phyloP scores from a whole-genome alignment of 2,329 filamentous ascomycete species.

The Xylariaceae sp. region DNA sequence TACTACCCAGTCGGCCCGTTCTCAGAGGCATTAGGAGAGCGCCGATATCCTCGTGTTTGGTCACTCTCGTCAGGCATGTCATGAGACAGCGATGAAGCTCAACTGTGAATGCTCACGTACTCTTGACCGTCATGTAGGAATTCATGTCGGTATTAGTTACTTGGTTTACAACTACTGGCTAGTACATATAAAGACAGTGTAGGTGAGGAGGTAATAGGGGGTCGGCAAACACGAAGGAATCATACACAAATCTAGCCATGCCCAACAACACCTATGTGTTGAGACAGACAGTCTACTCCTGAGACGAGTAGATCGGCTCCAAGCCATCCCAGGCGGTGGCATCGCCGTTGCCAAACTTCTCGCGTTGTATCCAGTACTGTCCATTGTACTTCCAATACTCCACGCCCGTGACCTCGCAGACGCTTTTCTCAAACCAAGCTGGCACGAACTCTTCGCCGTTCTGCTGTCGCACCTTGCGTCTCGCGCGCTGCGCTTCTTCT shows the following conservation, averaged over 20 bases:
- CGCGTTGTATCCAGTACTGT: slow-evolving; percentile 77
- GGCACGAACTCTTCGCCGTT: slow-evolving; percentile 76
- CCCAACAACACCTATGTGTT: neutral
- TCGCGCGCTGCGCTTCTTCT: slow-evolving; percentile 82
- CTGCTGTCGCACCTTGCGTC: slow-evolving; percentile 66
- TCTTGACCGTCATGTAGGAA: too few species aligned
- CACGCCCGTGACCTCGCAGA: slow-evolving; percentile 76
- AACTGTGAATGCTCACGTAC: too few species aligned
- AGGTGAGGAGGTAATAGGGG: too few species aligned
- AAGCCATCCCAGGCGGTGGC: slow-evolving; percentile 59
- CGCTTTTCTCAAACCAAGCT: slow-evolving; percentile 74
- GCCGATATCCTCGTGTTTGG: too few species aligned
- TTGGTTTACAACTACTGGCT: too few species aligned
- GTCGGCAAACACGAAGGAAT: too few species aligned
- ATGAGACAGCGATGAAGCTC: too few species aligned
- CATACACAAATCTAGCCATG: neutral
- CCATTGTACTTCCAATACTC: slow-evolving; percentile 86
- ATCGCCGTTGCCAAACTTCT: slow-evolving; percentile 58
- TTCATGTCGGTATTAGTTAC: too few species aligned
- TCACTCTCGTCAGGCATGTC: too few species aligned
- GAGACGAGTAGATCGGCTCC: slow-evolving; percentile 63
- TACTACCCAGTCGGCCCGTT: too few species aligned
- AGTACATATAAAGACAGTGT: too few species aligned
- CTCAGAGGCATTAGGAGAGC: too few species aligned
- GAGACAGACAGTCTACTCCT: slow-evolving; percentile 9